Evolutionary conservation across 352 stramenopile genomes (phyloP).

Genomic region (Phytophthora idaei): DNA sequence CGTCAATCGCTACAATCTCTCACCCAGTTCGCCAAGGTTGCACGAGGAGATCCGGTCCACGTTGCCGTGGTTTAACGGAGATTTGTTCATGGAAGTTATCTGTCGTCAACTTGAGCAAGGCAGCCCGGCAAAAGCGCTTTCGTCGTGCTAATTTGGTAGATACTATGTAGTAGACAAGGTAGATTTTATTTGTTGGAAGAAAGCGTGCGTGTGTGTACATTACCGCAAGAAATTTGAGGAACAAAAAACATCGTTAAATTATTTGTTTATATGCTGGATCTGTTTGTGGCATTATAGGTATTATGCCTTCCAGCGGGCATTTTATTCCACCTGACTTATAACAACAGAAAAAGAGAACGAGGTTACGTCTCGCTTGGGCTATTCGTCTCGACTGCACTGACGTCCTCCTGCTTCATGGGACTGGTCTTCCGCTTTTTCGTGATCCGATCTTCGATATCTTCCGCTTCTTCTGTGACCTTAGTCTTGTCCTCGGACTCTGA

Average conservation of each 20-base stretch:
- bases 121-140: constrained; percentile 9
- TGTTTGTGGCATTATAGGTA: constrained; percentile 4
- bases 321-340: constrained; percentile 11
- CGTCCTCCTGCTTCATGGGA: constrained; percentile 14
- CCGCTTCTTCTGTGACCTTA: not conserved
- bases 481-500: constrained; percentile 22
- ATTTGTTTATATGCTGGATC: constrained; percentile 23
- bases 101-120: constrained; percentile 51
- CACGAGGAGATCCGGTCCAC: constrained; percentile 57
- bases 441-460: constrained; percentile 16
- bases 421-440: constrained; percentile 30
- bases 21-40: constrained; percentile 46
- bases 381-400: constrained; percentile 9
- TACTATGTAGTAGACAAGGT: not conserved
- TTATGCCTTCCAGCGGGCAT: constrained; percentile 22
- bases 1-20: constrained; percentile 56
- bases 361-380: constrained; percentile 14
- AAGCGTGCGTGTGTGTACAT: not conserved
- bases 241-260: constrained; percentile 29
- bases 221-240: not conserved
- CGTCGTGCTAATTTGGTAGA: not conserved
- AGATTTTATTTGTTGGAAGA: too few relatives aligned
- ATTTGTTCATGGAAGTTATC: constrained; percentile 63
- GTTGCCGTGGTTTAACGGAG: constrained; percentile 60
- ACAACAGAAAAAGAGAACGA: constrained; percentile 1